phyloP scores from a whole-genome alignment of 345 rosid genomes.

The Murraya koenigii region DNA sequence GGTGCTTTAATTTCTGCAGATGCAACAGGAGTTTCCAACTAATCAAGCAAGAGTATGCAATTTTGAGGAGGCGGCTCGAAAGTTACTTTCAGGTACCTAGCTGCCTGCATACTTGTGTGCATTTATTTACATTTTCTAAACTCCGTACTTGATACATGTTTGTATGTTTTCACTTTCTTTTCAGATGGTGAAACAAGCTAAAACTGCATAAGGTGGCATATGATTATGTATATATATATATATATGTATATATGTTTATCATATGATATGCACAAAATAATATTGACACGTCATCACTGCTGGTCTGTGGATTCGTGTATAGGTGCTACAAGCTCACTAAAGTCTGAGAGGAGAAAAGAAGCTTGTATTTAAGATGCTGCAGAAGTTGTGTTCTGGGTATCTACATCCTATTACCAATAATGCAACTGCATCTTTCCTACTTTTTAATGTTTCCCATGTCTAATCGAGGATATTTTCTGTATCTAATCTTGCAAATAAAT shows the following conservation, averaged over 20 bases:
- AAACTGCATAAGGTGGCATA: constrained; percentile 2
- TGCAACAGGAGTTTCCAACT: constrained; percentile 32
- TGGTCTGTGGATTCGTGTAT: background rate
- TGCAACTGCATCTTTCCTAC: background rate
- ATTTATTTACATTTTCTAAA: background rate
- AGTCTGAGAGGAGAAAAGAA: background rate
- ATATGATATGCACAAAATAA: background rate
- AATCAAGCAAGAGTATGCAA: constrained; percentile 39
- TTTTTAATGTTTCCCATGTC: background rate
- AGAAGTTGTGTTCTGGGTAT: background rate
- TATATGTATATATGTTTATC: too few relatives aligned
- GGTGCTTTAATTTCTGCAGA: constrained; percentile 13
- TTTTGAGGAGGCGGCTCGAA: constrained; percentile 39
- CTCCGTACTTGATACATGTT: background rate
- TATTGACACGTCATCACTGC: background rate
- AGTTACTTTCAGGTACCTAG: constrained; percentile 36
- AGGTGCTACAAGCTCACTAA: background rate
- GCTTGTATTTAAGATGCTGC: background rate
- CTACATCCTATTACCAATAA: constrained; percentile 1
- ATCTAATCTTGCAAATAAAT: background rate
- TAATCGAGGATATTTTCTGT: background rate
- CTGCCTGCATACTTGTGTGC: background rate
- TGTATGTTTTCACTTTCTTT: background rate
- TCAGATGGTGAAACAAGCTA: constrained; percentile 23
- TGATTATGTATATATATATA: too few relatives aligned